Evolutionary conservation across 106 monocot genomes (phyloP).

Genomic region (Allium fistulosum): DNA sequence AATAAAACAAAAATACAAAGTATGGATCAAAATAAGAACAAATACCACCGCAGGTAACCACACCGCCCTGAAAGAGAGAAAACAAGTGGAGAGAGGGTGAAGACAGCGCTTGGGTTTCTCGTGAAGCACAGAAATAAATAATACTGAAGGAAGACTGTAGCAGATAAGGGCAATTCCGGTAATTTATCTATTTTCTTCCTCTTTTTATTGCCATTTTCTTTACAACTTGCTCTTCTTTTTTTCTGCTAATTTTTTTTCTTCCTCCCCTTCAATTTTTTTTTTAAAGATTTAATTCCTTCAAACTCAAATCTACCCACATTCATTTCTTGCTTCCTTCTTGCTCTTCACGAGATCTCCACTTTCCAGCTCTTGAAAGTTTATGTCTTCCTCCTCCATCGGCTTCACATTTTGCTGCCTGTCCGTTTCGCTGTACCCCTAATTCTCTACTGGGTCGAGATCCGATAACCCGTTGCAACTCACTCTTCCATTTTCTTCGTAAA

Average conservation of each 20-base stretch:
- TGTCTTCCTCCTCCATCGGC: neutral
- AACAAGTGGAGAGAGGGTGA: neutral
- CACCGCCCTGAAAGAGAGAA: neutral
- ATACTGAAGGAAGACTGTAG: neutral
- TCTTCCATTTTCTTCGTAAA: neutral
- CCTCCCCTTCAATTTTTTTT: neutral
- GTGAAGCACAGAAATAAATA: neutral
- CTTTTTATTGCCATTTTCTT: neutral
- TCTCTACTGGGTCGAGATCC: conserved; percentile 1
- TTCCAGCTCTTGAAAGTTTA: neutral
- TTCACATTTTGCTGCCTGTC: neutral
- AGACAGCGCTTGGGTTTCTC: neutral
- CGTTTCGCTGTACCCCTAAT: neutral
- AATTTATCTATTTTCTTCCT: neutral
- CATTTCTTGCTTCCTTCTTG: neutral
- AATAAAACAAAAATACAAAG: too few relatives aligned
- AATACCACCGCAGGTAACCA: neutral
- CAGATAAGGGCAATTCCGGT: neutral
- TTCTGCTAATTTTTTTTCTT: neutral
- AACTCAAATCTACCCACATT: conserved; percentile 12
- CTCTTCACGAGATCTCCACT: conserved; percentile 2
- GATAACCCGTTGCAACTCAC: neutral
- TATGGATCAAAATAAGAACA: too few relatives aligned
- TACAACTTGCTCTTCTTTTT: neutral
- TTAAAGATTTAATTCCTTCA: neutral